Evolutionary conservation across 371 early-diverging fungal species (phyloP), one percentile per base, ranked within the genome.

Genomic region (Apophysomyces variabilis): DNA sequence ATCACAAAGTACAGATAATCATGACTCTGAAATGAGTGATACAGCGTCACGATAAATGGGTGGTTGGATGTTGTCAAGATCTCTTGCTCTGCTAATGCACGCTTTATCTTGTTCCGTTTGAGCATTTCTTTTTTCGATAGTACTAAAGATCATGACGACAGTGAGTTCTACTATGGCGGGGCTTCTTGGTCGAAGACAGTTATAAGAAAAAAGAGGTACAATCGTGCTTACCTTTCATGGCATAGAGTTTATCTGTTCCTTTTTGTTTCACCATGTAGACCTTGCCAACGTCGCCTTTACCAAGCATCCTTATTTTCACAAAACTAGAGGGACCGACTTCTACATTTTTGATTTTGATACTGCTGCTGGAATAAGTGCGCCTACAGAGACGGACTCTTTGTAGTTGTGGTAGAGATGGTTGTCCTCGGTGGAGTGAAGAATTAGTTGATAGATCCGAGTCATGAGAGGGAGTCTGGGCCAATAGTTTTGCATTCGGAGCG

Each of bases 1-100:
- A 98, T 96, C 64, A 97, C 92, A 70, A 99, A 91, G 75, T 96
- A 99, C 32, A 99, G 79, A 69, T 96, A 88, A 61, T 95, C 93
- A 66, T 95, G 91, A 59, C 93, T 93, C 78, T 98, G 97, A 77
- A 99, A 98, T 1, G 93, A 93, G 84, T 96, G 96, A 78, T 96
- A 96, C 57, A 99, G 84, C 16, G 98, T 94, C 35, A 99, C 95
- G 73, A 99, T 95, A 80, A 99, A 99, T 6, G 98, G 98, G 73
- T 96, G 96, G 78, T 98, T 96, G 62, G 95, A 86, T 7, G 85
- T 89, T 14, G 94, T 92, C 63, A 98, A 73, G 66, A 98, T 96
- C 72, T 96, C 97, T 71, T 98, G 97, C 77, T 98, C 98, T 32
- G 96, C 93, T 35, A 98, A 78, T 12, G 94, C 98, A 43, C 98